Evolutionary conservation across 1,139 yeast species (phyloP).

Genomic region (Diutina scorzettiae): DNA sequence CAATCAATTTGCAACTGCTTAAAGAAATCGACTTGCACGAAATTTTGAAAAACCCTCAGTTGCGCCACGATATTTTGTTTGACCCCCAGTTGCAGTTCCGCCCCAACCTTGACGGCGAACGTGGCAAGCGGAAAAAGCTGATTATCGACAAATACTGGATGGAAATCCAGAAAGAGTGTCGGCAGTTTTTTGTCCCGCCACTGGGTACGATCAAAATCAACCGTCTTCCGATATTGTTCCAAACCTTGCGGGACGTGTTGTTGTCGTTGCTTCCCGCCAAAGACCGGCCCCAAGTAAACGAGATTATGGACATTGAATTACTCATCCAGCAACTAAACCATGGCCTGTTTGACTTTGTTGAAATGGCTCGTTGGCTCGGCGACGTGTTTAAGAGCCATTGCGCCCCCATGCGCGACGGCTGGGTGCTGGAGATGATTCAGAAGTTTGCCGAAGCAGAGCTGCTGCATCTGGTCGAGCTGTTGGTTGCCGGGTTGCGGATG

Average conservation of each 20-base stretch:
- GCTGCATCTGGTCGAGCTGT: constrained; percentile 37
- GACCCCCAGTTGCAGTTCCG: constrained; percentile 90
- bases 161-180: constrained; percentile 55
- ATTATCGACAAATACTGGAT: constrained; percentile 78
- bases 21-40: constrained; percentile 84
- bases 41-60: constrained; percentile 81
- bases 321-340: constrained; percentile 64
- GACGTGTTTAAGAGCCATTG: constrained; percentile 69
- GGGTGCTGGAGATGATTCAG: constrained; percentile 79
- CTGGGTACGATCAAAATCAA: constrained; percentile 23
- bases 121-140: constrained; percentile 68
- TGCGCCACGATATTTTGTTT: constrained; percentile 84
- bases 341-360: constrained; percentile 56
- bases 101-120: constrained; percentile 84
- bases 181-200: constrained; percentile 21
- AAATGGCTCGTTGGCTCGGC: constrained; percentile 61
- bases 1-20: constrained; percentile 73
- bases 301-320: constrained; percentile 68
- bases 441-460: constrained; percentile 52
- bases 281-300: constrained; percentile 58
- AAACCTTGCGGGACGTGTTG: constrained; percentile 66
- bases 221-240: constrained; percentile 55
- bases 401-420: constrained; percentile 90
- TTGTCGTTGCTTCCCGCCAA: constrained; percentile 66
- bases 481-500: constrained; percentile 70